Conservation (phyloP, 768 basidiomycete genomes). For the Boletus insuetus region DNA sequence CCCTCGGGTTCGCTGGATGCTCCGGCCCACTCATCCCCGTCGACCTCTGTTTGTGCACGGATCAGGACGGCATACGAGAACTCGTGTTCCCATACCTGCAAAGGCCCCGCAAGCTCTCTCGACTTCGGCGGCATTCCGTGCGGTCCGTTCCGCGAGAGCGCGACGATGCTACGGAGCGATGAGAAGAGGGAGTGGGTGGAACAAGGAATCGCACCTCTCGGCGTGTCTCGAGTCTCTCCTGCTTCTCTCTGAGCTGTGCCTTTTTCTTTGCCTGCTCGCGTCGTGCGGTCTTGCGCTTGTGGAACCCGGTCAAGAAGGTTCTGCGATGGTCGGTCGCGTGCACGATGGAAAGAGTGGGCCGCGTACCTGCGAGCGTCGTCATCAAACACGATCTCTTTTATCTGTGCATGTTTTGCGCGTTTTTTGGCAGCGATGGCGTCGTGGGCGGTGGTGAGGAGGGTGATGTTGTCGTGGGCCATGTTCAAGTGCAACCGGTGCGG, state of each 20-base stretch:
- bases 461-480: constrained; percentile 45
- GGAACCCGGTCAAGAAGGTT: constrained; percentile 91
- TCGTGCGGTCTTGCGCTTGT: constrained; percentile 86
- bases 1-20: constrained; percentile 35
- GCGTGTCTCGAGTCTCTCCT: constrained; percentile 68
- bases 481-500: constrained; percentile 4
- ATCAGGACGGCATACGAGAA: constrained; percentile 7
- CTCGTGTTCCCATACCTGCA: constrained; percentile 35
- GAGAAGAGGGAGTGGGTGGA: constrained; percentile 10
- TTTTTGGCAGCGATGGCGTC: constrained; percentile 64
- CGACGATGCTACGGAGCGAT: constrained; percentile 60
- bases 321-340: constrained; percentile 39
- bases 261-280: constrained; percentile 72
- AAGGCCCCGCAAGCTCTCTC: constrained; percentile 68
- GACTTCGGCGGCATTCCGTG: constrained; percentile 72
- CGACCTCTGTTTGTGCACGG: constrained; percentile 21
- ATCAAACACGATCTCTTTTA: constrained; percentile 83
- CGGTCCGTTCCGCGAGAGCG: constrained; percentile 72
- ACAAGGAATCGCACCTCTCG: constrained; percentile 58
- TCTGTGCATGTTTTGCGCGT: constrained; percentile 59
- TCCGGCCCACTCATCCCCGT: constrained; percentile 49
- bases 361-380: constrained; percentile 75
- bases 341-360: constrained; percentile 7
- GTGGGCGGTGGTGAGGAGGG: constrained; percentile 62
- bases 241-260: constrained; percentile 74